Percentiles rank a stretch among this genome's conserved stretches.
Conservation (phyloP, 108 stramenopile species). For the Skeletonema marinoi region DNA sequence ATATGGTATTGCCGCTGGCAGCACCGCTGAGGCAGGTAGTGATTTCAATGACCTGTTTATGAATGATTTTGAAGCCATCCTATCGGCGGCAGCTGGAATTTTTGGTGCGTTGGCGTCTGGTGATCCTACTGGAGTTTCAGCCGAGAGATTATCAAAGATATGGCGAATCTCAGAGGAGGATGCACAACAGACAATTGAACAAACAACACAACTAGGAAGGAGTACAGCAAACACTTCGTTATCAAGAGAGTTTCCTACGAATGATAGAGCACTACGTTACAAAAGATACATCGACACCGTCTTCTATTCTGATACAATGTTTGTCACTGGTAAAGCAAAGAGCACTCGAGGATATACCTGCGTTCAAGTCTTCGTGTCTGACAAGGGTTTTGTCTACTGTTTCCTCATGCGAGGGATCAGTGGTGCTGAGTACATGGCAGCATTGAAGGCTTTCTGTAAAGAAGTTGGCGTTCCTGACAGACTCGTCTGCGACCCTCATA, state of each 20-base stretch:
- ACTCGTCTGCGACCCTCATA: slow-evolving; percentile 25
- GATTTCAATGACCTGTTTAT: background rate
- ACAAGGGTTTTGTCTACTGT: slow-evolving; percentile 30
- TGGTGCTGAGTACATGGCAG: slow-evolving; percentile 18
- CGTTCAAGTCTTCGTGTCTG: slow-evolving; percentile 31
- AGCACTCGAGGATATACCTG: slow-evolving; percentile 26
- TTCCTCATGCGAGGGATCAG: slow-evolving; percentile 12
- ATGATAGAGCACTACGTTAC: slow-evolving; percentile 34
- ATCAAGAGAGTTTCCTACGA: slow-evolving; percentile 32
- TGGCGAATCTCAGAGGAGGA: slow-evolving; percentile 26
- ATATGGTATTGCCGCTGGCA: background rate
- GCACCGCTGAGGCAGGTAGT: background rate
- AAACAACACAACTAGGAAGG: slow-evolving; percentile 17
- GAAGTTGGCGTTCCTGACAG: slow-evolving; percentile 47
- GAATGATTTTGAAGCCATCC: background rate
- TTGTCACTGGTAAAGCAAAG: slow-evolving; percentile 29
- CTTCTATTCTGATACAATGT: slow-evolving; percentile 44
- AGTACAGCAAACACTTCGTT: background rate
- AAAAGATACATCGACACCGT: slow-evolving; percentile 5
- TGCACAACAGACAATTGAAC: slow-evolving; percentile 24
- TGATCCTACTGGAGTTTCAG: slow-evolving; percentile 11
- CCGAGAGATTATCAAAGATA: slow-evolving; percentile 32
- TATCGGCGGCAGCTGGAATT: slow-evolving; percentile 2
- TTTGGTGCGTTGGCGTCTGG: slow-evolving; percentile 9
- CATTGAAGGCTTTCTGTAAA: slow-evolving; percentile 37